phyloP scores from a whole-genome alignment of 2,329 filamentous ascomycete species.

The Periconia sp. region DNA sequence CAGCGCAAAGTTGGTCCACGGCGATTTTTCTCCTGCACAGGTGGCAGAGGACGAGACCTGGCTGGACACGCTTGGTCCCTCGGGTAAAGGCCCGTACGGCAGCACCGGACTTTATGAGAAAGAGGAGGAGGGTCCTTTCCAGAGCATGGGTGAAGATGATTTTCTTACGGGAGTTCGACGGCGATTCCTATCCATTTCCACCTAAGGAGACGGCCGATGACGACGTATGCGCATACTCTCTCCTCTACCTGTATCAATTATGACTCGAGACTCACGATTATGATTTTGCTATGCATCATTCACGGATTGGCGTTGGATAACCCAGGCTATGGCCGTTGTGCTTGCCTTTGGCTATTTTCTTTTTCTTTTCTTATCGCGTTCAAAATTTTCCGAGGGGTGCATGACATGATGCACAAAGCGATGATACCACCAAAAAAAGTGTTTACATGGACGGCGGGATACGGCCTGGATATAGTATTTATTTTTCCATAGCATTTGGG shows the following conservation, averaged over 20 bases:
- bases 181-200: constrained; percentile 39
- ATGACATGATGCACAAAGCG: constrained; percentile 1
- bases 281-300: constrained; percentile 29
- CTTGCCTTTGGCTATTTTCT: constrained; percentile 13
- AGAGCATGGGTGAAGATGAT: constrained; percentile 42
- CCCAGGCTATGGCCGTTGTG: constrained; percentile 30
- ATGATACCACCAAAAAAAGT: constrained; percentile 9
- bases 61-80: constrained; percentile 40
- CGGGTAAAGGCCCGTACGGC: constrained; percentile 53
- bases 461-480: neutral
- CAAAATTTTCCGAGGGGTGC: constrained; percentile 13
- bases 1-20: constrained; percentile 48
- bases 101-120: constrained; percentile 54
- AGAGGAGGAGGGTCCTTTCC: constrained; percentile 46
- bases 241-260: constrained; percentile 21
- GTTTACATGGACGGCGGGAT: neutral
- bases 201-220: constrained; percentile 30
- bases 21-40: constrained; percentile 51
- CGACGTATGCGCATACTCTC: constrained; percentile 15
- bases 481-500: no score
- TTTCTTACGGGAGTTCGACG: constrained; percentile 42
- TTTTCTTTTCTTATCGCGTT: neutral
- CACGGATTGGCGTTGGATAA: constrained; percentile 36
- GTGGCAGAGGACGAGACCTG: constrained; percentile 42
- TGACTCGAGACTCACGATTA: constrained; percentile 24